Evolutionary conservation across 148 eudicot genomes (phyloP), one percentile per base, ranked within the genome.

Genomic region (Fagopyrum homotropicum): DNA sequence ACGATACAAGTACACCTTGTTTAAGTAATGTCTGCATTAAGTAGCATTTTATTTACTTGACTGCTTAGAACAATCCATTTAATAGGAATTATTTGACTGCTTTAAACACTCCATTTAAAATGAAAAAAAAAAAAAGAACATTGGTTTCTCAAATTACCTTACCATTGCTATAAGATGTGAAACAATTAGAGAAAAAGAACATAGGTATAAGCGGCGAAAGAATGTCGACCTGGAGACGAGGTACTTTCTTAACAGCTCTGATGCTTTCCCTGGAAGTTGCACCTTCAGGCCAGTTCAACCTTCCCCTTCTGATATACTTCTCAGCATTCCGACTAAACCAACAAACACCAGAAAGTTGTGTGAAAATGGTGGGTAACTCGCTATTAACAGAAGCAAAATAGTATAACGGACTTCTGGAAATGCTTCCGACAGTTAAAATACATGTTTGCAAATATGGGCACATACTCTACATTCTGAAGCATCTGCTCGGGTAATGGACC

Each of bases 221-320:
- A 72, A 49, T 1, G 2, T 1, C 9, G 30, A 72, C 74, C 74
- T 72, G 74, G 15, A 72, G 55, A 49, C 89, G 91, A 60, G 86
- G 84, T 5, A 88, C 78, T 70, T 84, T 86, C 74, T 75, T 55
- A 73, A 88, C 91, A 75, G 88, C 88, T 75, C 82, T 86, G 72
- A 88, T 86, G 82, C 91, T 88, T 72, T 88, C 91, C 76, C 89
- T 75, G 71, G 91, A 88, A 73, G 89, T 84, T 48, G 89, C 91
- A 72, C 91, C 89, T 71, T 84, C 86, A 26, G 91, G 91, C 91
- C 91, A 88, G 77, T 86, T 81, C 79, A 88, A 75, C 81, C 87
- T 88, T 54, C 91, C 91, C 72, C 89, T 83, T 75, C 88, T 77
- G 45, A 88, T 57, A 75, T 86, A 88, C 79, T 88, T 88, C 72